These are phyloP conservation scores for Paramecium pentaurelia DNA, from an alignment of 73 alveolate species.

Conservation along the genomic window DNA sequence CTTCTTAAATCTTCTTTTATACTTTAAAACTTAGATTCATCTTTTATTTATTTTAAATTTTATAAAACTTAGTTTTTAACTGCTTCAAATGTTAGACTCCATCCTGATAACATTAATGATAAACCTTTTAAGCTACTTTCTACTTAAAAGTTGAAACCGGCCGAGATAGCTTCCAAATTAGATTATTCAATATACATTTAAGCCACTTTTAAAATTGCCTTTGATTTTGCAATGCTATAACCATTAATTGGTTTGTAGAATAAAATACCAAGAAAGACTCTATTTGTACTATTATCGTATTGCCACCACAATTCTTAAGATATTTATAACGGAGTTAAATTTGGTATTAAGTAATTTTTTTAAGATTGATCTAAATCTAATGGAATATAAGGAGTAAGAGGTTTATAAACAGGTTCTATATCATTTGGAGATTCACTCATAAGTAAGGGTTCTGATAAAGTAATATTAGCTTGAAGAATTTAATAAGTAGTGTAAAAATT, in stretches of 20 bases:
- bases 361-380: background rate
- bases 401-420: background rate
- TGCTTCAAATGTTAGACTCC: background rate
- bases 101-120: background rate
- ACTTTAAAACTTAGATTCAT: background rate
- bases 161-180: background rate
- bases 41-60: background rate
- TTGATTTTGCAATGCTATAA: background rate
- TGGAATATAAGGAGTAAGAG: background rate
- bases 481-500: background rate
- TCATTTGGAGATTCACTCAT: background rate
- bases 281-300: background rate
- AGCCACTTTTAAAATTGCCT: slow-evolving; percentile 5
- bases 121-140: background rate
- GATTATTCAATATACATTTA: background rate
- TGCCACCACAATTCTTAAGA: background rate
- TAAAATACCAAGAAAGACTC: background rate
- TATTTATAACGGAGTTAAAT: background rate
- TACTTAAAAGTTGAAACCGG: background rate
- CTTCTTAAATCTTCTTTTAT: background rate
- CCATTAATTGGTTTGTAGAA: background rate
- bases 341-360: background rate
- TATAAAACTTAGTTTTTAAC: background rate
- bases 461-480: background rate
- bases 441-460: background rate